These are phyloP conservation scores for Neophaeococcomyces aloes DNA, from an alignment of 2,329 filamentous ascomycete genomes.

Conservation along the genomic window DNA sequence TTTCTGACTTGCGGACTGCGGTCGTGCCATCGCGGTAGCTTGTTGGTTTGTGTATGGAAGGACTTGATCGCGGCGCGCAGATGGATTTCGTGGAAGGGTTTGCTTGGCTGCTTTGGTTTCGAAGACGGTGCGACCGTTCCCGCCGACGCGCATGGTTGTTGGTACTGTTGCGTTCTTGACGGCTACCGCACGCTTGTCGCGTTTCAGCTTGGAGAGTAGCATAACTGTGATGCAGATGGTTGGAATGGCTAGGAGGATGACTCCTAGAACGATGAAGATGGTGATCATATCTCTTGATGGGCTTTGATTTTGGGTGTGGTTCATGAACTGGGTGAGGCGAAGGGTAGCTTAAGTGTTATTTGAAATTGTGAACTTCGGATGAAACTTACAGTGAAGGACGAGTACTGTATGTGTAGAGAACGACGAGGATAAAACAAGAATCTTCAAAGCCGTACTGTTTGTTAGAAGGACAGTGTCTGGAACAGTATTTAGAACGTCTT, in stretches of 20 bases:
- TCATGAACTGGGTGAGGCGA: background rate
- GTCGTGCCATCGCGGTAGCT: slow-evolving; percentile 59
- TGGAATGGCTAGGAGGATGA: slow-evolving; percentile 4
- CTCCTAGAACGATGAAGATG: slow-evolving; percentile 1
- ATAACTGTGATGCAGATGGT: background rate
- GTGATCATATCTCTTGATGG: slow-evolving; percentile 2
- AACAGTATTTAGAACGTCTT: too few relatives aligned
- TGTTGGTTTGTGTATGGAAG: slow-evolving; percentile 3
- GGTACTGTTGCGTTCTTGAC: background rate
- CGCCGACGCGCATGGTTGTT: background rate
- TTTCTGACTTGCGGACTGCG: slow-evolving; percentile 76
- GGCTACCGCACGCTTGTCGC: background rate
- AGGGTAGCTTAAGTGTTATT: background rate
- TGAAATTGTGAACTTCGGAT: background rate
- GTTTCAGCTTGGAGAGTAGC: background rate
- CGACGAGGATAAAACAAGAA: too few relatives aligned
- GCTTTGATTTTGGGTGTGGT: background rate
- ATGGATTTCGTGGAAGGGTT: background rate
- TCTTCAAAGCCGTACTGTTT: too few relatives aligned
- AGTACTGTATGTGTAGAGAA: too few relatives aligned
- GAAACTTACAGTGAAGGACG: too few relatives aligned
- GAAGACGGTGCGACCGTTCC: slow-evolving; percentile 5
- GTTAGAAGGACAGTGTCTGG: too few relatives aligned
- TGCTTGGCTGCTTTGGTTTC: background rate
- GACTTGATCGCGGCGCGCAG: too few relatives aligned